These are phyloP conservation scores for Microascus cirrosus DNA, from an alignment of 2,329 filamentous ascomycete species.

Conservation along the genomic window DNA sequence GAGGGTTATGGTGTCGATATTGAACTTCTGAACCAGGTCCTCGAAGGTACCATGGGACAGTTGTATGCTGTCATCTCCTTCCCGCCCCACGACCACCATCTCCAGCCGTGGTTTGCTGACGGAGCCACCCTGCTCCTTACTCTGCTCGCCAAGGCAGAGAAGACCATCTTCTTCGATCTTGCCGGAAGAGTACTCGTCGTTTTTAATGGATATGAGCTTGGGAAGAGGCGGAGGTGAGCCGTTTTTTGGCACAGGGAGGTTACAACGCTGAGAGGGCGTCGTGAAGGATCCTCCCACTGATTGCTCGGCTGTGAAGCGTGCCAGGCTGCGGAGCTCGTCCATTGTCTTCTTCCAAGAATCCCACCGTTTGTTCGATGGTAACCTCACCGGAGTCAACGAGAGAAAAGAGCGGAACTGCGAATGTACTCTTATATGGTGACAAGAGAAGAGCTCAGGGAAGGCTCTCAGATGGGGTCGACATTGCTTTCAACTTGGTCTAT, in stretches of 20 bases:
- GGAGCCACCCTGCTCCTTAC: background rate
- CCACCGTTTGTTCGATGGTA: background rate
- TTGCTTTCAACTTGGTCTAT: no score
- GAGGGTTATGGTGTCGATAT: slow-evolving; percentile 4
- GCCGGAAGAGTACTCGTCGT: background rate
- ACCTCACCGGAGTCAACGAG: background rate
- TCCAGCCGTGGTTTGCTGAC: background rate
- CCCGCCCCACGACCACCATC: slow-evolving; percentile 3
- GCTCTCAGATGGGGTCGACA: no score
- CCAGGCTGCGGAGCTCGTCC: background rate
- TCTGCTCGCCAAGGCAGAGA: background rate
- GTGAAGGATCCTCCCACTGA: background rate
- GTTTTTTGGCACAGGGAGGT: background rate
- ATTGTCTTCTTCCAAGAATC: background rate
- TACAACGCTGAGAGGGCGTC: background rate
- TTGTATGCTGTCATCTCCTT: slow-evolving; percentile 4
- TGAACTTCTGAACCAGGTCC: background rate
- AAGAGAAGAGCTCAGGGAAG: no score
- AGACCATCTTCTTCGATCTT: background rate
- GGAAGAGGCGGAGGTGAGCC: background rate
- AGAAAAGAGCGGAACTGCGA: background rate
- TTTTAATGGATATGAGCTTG: background rate
- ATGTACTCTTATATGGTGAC: background rate
- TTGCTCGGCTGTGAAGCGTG: background rate
- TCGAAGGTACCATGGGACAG: slow-evolving; percentile 1